Conservation (phyloP, 2,329 filamentous ascomycete genomes). For the Zasmidium cellare region DNA sequence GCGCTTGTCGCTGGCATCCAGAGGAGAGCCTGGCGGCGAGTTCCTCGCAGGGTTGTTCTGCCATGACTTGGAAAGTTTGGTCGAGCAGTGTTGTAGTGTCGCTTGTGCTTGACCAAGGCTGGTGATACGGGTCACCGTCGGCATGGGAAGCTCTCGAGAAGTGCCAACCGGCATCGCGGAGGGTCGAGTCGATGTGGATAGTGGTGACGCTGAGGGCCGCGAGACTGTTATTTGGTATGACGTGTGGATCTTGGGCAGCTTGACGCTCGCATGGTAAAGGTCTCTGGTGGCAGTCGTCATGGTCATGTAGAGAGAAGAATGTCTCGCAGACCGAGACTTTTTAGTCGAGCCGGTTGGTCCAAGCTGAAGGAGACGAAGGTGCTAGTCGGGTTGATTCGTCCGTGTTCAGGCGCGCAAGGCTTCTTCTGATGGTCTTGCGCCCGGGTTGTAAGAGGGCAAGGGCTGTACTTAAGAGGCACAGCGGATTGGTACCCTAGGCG, state of each 20-base stretch:
- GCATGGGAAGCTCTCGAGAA: constrained; percentile 34
- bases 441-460: not conserved
- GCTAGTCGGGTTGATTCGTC: constrained; percentile 2
- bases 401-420: not conserved
- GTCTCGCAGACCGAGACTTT: constrained; percentile 2
- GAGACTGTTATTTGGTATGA: constrained; percentile 15
- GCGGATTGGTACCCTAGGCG: not conserved
- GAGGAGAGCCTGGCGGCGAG: constrained; percentile 20
- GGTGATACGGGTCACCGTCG: constrained; percentile 27
- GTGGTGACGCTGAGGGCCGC: constrained; percentile 7
- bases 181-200: constrained; percentile 8
- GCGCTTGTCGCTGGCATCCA: constrained; percentile 19
- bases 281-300: constrained; percentile 24
- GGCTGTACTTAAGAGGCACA: not conserved
- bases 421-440: not conserved
- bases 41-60: constrained; percentile 17
- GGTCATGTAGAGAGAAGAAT: not conserved
- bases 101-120: constrained; percentile 33
- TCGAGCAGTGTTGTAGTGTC: constrained; percentile 33
- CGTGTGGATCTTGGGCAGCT: constrained; percentile 19
- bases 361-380: not conserved
- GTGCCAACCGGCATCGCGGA: constrained; percentile 11
- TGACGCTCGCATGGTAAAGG: constrained; percentile 16
- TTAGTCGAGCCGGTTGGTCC: not conserved
- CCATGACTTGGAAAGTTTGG: constrained; percentile 25